phyloP scores from a whole-genome alignment of 148 eudicot genomes.

The Chenopodium formosanum region DNA sequence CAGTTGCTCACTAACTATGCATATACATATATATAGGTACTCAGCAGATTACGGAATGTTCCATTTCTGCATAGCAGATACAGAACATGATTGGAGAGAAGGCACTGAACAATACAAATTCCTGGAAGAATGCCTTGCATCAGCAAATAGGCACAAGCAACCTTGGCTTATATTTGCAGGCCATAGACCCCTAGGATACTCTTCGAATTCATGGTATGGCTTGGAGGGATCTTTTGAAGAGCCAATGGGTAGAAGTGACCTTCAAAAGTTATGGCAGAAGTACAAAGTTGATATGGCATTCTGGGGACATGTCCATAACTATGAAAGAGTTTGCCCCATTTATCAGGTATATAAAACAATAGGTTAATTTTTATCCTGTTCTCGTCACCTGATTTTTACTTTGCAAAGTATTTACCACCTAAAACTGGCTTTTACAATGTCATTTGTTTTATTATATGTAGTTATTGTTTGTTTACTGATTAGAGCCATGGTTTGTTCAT shows the following conservation, averaged over 20 bases:
- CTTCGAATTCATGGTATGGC: slow-evolving; percentile 40
- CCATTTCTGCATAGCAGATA: slow-evolving; percentile 73
- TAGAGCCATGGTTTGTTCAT: background rate
- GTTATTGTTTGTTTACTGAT: too few relatives aligned
- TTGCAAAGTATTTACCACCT: too few relatives aligned
- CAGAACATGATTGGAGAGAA: slow-evolving; percentile 77
- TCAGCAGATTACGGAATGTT: slow-evolving; percentile 77
- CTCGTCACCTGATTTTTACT: too few relatives aligned
- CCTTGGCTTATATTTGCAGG: slow-evolving; percentile 80
- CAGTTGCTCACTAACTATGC: background rate
- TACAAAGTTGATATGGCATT: slow-evolving; percentile 69
- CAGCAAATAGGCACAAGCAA: slow-evolving; percentile 64
- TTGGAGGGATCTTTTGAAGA: slow-evolving; percentile 52
- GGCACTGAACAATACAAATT: slow-evolving; percentile 71
- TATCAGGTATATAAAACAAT: slow-evolving; percentile 44
- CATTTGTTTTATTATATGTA: too few relatives aligned
- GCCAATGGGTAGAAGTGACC: slow-evolving; percentile 75
- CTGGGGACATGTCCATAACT: slow-evolving; percentile 68
- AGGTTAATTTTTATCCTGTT: too few relatives aligned
- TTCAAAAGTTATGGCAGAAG: slow-evolving; percentile 74
- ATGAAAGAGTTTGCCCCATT: slow-evolving; percentile 67
- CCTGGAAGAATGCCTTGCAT: slow-evolving; percentile 62
- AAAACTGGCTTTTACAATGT: too few relatives aligned
- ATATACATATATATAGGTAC: slow-evolving; percentile 44
- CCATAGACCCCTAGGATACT: slow-evolving; percentile 74